phyloP scores from a whole-genome alignment of 2,329 filamentous ascomycete genomes.

The Lasiodiplodia theobromae region DNA sequence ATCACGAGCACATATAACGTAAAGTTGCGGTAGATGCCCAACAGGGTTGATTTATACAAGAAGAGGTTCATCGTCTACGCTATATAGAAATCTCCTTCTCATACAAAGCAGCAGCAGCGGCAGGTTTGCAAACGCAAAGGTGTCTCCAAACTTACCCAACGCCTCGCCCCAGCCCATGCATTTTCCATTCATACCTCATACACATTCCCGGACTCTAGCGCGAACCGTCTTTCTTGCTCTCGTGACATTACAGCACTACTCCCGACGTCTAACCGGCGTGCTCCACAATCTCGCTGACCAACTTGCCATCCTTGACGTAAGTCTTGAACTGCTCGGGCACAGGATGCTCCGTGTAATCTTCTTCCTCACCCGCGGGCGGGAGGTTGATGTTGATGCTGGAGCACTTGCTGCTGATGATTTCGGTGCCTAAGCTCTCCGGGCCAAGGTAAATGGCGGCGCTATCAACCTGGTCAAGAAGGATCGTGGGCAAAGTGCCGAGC shows the following conservation, averaged over 20 bases:
- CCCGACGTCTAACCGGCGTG: conserved; percentile 72
- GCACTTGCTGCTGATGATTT: conserved; percentile 90
- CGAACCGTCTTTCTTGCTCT: neutral
- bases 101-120: neutral
- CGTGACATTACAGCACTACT: neutral
- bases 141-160: conserved; percentile 16
- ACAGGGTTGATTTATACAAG: conserved; percentile 21
- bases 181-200: conserved; percentile 12
- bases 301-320: conserved; percentile 75
- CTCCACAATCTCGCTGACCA: conserved; percentile 94
- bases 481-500: conserved; percentile 81
- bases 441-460: conserved; percentile 86
- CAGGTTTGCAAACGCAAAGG: neutral
- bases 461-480: conserved; percentile 93
- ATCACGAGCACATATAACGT: neutral
- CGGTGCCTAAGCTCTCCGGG: conserved; percentile 77
- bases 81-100: conserved; percentile 13
- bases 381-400: conserved; percentile 87
- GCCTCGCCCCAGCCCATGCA: conserved; percentile 9
- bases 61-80: conserved; percentile 8
- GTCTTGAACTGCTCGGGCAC: conserved; percentile 90
- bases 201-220: neutral
- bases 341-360: conserved; percentile 83
- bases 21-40: neutral
- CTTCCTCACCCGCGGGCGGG: conserved; percentile 67